phyloP scores from a whole-genome alignment of 2,329 filamentous ascomycete species.

The Colletotrichum sp. region DNA sequence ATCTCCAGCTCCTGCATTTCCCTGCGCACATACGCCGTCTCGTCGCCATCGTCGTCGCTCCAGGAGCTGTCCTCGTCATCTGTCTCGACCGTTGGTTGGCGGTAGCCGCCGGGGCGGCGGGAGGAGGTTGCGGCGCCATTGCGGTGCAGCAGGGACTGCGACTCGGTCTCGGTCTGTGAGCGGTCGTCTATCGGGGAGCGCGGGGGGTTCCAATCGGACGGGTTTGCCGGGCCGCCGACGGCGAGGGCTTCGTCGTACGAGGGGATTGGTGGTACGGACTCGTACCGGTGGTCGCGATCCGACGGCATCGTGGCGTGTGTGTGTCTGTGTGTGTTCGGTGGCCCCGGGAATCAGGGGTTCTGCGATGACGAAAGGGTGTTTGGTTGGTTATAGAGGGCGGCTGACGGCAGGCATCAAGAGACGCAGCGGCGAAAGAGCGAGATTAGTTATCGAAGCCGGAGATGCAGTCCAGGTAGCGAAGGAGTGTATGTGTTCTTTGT shows the following conservation, averaged over 20 bases:
- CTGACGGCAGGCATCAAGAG: neutral
- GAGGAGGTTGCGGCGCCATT: constrained; percentile 43
- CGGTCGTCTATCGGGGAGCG: constrained; percentile 54
- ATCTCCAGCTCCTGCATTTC: constrained; percentile 92
- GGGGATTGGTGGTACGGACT: constrained; percentile 42
- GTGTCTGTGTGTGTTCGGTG: neutral
- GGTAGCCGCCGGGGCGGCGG: constrained; percentile 66
- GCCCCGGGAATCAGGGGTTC: neutral
- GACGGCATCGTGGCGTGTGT: constrained; percentile 12
- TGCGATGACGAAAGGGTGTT: neutral
- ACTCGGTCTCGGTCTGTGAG: constrained; percentile 73
- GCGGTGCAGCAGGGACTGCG: constrained; percentile 72
- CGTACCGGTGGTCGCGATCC: constrained; percentile 31
- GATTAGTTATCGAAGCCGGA: neutral
- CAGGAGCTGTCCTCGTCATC: constrained; percentile 70
- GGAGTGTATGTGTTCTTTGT: neutral
- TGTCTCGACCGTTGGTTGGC: constrained; percentile 78
- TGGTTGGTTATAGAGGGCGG: neutral
- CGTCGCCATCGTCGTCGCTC: constrained; percentile 50
- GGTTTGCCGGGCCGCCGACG: constrained; percentile 35
- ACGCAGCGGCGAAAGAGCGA: neutral
- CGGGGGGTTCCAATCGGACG: constrained; percentile 31
- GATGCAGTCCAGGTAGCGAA: neutral
- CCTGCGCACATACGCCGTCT: constrained; percentile 72
- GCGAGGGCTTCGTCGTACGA: constrained; percentile 48